Conservation (phyloP, 1,284 basidiomycete species). For the Rugosomyces carneus region DNA sequence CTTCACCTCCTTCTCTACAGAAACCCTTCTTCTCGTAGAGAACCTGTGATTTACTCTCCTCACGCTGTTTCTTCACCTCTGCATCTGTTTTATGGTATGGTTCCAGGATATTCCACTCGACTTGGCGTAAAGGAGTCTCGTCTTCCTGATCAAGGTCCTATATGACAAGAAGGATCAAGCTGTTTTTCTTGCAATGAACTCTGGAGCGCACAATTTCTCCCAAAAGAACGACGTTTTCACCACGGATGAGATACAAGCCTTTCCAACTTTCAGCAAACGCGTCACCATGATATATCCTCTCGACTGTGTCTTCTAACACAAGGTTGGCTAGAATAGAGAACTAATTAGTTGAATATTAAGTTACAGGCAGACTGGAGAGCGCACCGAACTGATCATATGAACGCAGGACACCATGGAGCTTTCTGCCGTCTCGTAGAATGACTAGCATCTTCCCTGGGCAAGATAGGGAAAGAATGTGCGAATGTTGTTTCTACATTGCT, state of each 20-base stretch:
- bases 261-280: constrained; percentile 80
- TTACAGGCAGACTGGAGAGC: neutral
- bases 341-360: neutral
- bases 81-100: constrained; percentile 69
- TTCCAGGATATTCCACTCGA: constrained; percentile 66
- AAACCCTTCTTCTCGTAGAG: constrained; percentile 77
- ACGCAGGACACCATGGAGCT: constrained; percentile 91
- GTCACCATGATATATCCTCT: constrained; percentile 79
- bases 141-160: constrained; percentile 94
- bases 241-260: constrained; percentile 91
- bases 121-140: constrained; percentile 73
- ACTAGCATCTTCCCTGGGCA: constrained; percentile 95
- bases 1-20: constrained; percentile 85
- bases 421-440: constrained; percentile 91
- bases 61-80: constrained; percentile 60
- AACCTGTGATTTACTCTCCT: constrained; percentile 70
- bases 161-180: constrained; percentile 4
- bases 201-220: constrained; percentile 85
- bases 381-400: constrained; percentile 99
- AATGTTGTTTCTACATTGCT: constrained; percentile 47
- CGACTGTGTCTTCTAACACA: constrained; percentile 85
- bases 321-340: constrained; percentile 75
- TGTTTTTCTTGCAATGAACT: neutral
- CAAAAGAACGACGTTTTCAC: constrained; percentile 96
- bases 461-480: constrained; percentile 33